Base-by-base conservation (phyloP, 1,284 basidiomycete genomes). In the Pseudozyma tsukubaensis region DNA sequence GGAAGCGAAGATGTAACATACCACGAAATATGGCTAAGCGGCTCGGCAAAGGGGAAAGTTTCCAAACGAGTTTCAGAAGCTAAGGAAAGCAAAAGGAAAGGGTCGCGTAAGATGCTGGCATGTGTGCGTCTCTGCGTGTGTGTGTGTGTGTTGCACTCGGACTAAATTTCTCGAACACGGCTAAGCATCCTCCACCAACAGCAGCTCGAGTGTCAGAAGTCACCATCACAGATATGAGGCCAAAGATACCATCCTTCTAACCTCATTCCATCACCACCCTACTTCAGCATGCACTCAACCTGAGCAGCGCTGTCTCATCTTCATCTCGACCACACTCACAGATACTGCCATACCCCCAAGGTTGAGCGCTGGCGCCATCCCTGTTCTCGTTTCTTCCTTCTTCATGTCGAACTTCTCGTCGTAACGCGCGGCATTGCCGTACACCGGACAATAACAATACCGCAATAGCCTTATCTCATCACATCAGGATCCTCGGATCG, bases 351-450 rank as follows among this genome's bases (percentile, higher is more conserved):
- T 7, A 51, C 12, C 36, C 18, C 49, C 14, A 45, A 57, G 21
- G 50, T 29, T 42, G 65, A 68, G 65, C 54, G 59, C 65, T 68
- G 65, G 59, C 50, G 65, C 65, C 59, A 48, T 53, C 55, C 49
- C 16, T 29, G 16, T 12, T 21, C 36, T 34, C 21, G 50, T 29
- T 13, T 12, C 29, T 29, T 34, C 21, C 47, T 49, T 45, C 47
- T 61, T 68, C 34, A 57, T 68, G 65, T 58, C 65, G 59, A 50
- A 44, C n/a, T 21, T 50, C 44, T 18, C 32, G 39, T 32, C 39
- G 50, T 68, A 61, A 50, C 24, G 24, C 14, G 18, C 16, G 29
- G 47, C 18, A 52, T 50, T 21, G 36, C 32, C 48, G 32, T 13
- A 40, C 48, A 18, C 48, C 29, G 7, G 9, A 35, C n/a, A n/a